Conservation (phyloP, 176 grass and related monocot genomes). For the Olyra latifolia region DNA sequence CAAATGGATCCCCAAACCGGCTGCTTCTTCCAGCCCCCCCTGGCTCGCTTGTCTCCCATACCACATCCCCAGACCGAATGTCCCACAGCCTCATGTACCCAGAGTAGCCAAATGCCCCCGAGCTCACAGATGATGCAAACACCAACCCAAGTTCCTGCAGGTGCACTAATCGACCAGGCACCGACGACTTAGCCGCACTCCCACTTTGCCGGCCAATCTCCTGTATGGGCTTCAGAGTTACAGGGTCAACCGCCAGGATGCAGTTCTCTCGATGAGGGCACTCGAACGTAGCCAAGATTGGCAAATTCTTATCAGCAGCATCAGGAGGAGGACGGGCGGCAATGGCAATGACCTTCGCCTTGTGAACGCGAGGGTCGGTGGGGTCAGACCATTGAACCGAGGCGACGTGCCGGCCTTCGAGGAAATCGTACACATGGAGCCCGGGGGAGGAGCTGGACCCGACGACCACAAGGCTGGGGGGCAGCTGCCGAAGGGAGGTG, state of each 20-base stretch:
- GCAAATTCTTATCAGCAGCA: constrained; percentile 25
- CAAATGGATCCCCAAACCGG: constrained; percentile 82
- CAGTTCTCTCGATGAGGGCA: constrained; percentile 78
- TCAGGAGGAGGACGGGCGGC: constrained; percentile 45
- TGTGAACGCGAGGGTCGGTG: constrained; percentile 59
- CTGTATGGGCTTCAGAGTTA: constrained; percentile 51
- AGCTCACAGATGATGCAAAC: constrained; percentile 62
- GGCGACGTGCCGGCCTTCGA: constrained; percentile 55
- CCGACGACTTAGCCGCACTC: constrained; percentile 66
- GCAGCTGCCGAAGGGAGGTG: constrained; percentile 55
- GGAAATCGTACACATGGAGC: constrained; percentile 69
- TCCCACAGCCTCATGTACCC: constrained; percentile 95
- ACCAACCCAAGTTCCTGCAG: constrained; percentile 59
- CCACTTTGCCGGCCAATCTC: constrained; percentile 92
- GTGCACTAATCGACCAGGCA: constrained; percentile 59
- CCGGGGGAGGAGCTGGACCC: constrained; percentile 62
- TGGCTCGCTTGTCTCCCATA: constrained; percentile 94
- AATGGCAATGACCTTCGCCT: constrained; percentile 68
- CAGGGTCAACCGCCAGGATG: constrained; percentile 69
- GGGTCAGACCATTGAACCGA: constrained; percentile 67
- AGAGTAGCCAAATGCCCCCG: constrained; percentile 89
- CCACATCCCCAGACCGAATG: constrained; percentile 60
- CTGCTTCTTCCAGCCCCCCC: constrained; percentile 67
- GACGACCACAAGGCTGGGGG: constrained; percentile 42
- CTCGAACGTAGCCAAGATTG: constrained; percentile 77